These are phyloP conservation scores for Didymellaceae sp. DNA, from an alignment of 2,329 filamentous ascomycete species.

Conservation along the genomic window DNA sequence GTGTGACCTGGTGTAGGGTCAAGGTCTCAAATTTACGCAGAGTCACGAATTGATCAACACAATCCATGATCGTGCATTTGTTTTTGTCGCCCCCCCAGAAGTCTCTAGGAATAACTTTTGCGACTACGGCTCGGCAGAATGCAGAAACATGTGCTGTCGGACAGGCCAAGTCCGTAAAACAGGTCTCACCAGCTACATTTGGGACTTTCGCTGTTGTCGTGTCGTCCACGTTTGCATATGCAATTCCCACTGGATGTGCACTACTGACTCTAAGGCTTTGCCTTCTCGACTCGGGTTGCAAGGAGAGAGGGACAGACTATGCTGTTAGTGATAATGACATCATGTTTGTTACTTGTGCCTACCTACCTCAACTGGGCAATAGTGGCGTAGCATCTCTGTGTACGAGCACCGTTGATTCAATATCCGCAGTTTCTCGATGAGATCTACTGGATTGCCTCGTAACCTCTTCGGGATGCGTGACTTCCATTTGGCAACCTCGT, in stretches of 20 bases:
- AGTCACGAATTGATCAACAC: conserved; percentile 78
- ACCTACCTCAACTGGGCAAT: conserved; percentile 68
- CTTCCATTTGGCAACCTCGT: conserved; percentile 44
- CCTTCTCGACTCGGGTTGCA: conserved; percentile 37
- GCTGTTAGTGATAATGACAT: conserved; percentile 20
- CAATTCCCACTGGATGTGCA: conserved; percentile 9
- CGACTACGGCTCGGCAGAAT: conserved; percentile 80
- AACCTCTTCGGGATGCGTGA: conserved; percentile 68
- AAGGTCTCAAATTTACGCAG: conserved; percentile 82
- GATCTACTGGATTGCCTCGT: conserved; percentile 63
- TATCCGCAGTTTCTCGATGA: conserved; percentile 73
- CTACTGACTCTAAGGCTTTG: conserved; percentile 24
- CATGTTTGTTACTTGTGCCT: too few relatives aligned
- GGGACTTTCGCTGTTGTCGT: neutral
- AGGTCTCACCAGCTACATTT: conserved; percentile 19
- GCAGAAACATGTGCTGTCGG: conserved; percentile 75
- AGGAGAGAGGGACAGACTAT: conserved; percentile 35
- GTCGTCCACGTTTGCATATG: conserved; percentile 11
- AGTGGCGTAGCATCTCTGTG: conserved; percentile 75
- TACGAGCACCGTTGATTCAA: conserved; percentile 81
- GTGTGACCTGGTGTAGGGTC: conserved; percentile 77
- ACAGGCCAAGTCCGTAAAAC: conserved; percentile 71
- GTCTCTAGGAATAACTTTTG: conserved; percentile 72
- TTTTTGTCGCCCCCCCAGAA: conserved; percentile 79
- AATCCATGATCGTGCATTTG: conserved; percentile 64